phyloP scores from a whole-genome alignment of 306 rosid genomes.

The Glycine soja region DNA sequence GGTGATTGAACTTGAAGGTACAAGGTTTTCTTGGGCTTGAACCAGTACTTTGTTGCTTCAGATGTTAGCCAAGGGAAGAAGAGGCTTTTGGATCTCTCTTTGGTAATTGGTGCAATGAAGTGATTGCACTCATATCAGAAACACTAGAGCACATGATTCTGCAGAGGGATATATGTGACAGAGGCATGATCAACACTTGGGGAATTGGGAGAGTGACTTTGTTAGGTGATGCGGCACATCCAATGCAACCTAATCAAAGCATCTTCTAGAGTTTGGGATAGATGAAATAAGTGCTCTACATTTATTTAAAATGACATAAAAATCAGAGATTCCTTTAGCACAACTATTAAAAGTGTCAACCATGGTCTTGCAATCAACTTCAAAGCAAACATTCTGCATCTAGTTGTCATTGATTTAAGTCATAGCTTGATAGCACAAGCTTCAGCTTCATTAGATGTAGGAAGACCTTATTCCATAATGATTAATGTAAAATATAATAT shows the following conservation, averaged over 20 bases:
- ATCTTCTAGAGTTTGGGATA: too few relatives aligned
- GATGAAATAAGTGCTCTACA: too few relatives aligned
- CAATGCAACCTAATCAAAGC: conserved; percentile 60
- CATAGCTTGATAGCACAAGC: too few relatives aligned
- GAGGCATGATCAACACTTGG: conserved; percentile 53
- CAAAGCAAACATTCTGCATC: too few relatives aligned
- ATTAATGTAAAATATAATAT: too few relatives aligned
- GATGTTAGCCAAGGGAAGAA: conserved; percentile 60
- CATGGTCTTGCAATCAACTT: too few relatives aligned
- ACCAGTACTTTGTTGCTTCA: conserved; percentile 58
- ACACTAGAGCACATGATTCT: conserved; percentile 54
- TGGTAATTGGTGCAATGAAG: conserved; percentile 58
- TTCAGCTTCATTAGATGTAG: too few relatives aligned
- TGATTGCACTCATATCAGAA: conserved; percentile 51
- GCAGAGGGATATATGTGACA: conserved; percentile 59
- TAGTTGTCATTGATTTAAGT: too few relatives aligned
- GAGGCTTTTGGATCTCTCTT: conserved; percentile 48
- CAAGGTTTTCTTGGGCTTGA: conserved; percentile 58
- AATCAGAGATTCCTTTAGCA: too few relatives aligned
- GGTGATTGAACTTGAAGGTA: conserved; percentile 50
- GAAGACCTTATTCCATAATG: too few relatives aligned
- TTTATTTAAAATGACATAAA: too few relatives aligned
- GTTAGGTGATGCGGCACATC: conserved; percentile 62
- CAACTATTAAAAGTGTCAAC: too few relatives aligned
- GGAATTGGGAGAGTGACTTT: conserved; percentile 58